phyloP scores from a whole-genome alignment of 352 stramenopile species.

The Phytopythium chamaehyphon region DNA sequence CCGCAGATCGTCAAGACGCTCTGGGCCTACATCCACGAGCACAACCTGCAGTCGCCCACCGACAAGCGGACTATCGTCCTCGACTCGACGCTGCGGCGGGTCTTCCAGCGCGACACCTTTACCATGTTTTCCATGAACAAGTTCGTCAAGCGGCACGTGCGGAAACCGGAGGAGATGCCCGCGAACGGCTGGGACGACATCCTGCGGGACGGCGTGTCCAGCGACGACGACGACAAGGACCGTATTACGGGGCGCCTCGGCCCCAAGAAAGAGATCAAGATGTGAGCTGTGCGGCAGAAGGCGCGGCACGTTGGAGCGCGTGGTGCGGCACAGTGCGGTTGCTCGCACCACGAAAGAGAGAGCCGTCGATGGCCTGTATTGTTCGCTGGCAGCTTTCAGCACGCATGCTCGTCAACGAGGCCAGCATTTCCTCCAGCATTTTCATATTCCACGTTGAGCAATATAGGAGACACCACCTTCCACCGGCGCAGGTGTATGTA shows the following conservation, averaged over 20 bases:
- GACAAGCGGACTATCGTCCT: constrained; percentile 93
- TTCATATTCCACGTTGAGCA: no score
- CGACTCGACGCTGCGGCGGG: constrained; percentile 81
- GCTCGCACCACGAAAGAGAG: no score
- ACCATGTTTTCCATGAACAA: constrained; percentile 91
- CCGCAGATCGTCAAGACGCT: constrained; percentile 93
- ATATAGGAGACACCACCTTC: no score
- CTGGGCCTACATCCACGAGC: constrained; percentile 95
- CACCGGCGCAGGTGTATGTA: no score
- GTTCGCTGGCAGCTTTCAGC: no score
- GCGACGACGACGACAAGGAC: constrained; percentile 50
- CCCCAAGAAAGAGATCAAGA: constrained; percentile 31
- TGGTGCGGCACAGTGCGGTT: no score
- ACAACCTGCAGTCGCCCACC: constrained; percentile 93
- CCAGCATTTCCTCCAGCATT: no score
- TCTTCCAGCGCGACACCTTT: constrained; percentile 82
- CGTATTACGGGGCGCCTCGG: background rate
- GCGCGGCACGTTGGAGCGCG: background rate
- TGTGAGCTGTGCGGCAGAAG: background rate
- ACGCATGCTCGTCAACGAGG: no score
- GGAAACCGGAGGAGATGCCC: constrained; percentile 64
- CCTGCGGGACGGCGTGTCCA: constrained; percentile 68
- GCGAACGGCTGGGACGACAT: constrained; percentile 68
- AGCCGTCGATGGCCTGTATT: background rate
- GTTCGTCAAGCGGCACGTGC: constrained; percentile 83